phyloP scores from a whole-genome alignment of 2,329 filamentous ascomycete species.

The Ophidiomyces ophidiicola region DNA sequence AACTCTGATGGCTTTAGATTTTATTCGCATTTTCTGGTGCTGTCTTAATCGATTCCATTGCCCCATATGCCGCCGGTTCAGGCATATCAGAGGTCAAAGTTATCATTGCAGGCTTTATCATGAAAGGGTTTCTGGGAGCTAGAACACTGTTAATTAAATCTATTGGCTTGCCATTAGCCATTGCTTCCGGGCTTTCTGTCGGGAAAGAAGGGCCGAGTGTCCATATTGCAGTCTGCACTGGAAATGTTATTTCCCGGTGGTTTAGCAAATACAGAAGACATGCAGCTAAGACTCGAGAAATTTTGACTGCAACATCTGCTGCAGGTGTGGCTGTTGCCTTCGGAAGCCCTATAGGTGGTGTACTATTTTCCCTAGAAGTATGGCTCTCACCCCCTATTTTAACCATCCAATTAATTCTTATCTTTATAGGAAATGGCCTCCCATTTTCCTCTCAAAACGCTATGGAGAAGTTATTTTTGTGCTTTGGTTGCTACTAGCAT shows the following conservation, averaged over 20 bases:
- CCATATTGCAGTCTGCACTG: conserved; percentile 96
- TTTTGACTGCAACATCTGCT: conserved; percentile 84
- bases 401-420: conserved; percentile 14
- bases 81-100: conserved; percentile 99
- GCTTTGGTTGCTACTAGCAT: conserved; percentile 89
- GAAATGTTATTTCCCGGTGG: conserved; percentile 85
- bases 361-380: conserved; percentile 82
- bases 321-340: conserved; percentile 95
- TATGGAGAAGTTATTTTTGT: conserved; percentile 98
- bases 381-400: conserved; percentile 1
- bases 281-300: conserved; percentile 87
- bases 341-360: conserved; percentile 91
- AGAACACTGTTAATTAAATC: conserved; percentile 93
- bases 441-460: conserved; percentile 89
- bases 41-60: conserved; percentile 75
- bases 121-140: conserved; percentile 92
- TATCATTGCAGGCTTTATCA: conserved; percentile 96
- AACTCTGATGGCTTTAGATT: conserved; percentile 37
- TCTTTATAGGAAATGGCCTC: conserved; percentile 68
- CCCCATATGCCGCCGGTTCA: conserved; percentile 89
- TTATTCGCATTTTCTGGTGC: conserved; percentile 73
- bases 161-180: conserved; percentile 76
- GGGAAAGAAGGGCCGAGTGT: conserved; percentile 97
- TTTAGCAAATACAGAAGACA: conserved; percentile 88
- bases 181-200: conserved; percentile 85